These are phyloP conservation scores for Quercus agrifolia DNA, from an alignment of 306 rosid genomes.

Conservation along the genomic window DNA sequence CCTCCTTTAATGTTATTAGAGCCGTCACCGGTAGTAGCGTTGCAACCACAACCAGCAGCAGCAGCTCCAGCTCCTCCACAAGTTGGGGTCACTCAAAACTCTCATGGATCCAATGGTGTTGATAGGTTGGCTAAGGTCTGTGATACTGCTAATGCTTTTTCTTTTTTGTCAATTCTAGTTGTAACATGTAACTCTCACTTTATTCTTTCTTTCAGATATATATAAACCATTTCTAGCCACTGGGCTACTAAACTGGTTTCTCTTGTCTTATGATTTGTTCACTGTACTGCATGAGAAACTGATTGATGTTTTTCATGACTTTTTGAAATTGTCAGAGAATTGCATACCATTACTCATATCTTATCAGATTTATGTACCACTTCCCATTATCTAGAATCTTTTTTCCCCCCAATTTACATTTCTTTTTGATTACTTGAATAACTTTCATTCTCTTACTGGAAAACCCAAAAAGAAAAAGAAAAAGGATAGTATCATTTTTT, in stretches of 20 bases:
- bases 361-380: no score
- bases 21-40: conserved; percentile 27
- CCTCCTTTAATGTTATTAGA: conserved; percentile 53
- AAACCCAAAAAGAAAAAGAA: neutral
- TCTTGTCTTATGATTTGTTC: neutral
- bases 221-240: no score
- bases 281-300: neutral
- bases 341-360: no score
- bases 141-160: neutral
- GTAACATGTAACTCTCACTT: neutral
- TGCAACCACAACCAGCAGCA: conserved; percentile 23
- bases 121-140: conserved; percentile 70
- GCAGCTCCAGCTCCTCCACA: conserved; percentile 30
- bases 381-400: neutral
- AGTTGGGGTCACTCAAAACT: conserved; percentile 45
- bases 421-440: neutral
- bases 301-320: neutral
- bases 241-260: no score
- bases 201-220: no score
- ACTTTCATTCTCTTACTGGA: neutral
- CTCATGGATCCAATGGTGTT: conserved; percentile 75
- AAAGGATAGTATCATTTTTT: neutral
- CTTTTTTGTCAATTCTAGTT: neutral
- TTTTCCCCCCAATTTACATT: neutral
- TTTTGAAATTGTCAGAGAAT: no score